Evolutionary conservation across 306 rosid species (phyloP).

Genomic region (Castanospermum australe): DNA sequence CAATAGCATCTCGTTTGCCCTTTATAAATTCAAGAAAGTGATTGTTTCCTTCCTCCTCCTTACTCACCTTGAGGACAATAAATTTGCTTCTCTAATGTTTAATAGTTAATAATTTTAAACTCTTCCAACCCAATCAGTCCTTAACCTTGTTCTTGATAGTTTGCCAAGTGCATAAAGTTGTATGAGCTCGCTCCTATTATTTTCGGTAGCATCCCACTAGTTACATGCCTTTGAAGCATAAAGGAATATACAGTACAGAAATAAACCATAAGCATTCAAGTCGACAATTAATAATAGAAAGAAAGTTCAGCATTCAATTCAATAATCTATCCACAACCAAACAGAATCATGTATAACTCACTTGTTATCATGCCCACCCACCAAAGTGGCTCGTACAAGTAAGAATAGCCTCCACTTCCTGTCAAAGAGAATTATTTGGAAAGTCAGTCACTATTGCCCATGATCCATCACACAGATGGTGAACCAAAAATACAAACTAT

Average conservation of each 20-base stretch:
- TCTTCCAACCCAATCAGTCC: neutral
- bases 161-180: neutral
- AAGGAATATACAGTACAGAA: neutral
- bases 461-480: neutral
- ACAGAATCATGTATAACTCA: conserved; percentile 48
- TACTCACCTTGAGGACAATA: neutral
- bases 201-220: neutral
- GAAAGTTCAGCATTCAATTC: neutral
- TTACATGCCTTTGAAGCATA: neutral
- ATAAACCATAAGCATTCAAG: neutral
- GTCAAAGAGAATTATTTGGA: conserved; percentile 35
- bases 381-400: conserved; percentile 99
- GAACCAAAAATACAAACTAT: conserved; percentile 1
- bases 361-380: conserved; percentile 99
- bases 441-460: conserved; percentile 22
- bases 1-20: neutral
- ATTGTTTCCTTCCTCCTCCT: neutral
- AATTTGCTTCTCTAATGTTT: neutral
- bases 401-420: conserved; percentile 98
- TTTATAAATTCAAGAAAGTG: neutral
- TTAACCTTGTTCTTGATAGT: neutral
- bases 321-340: neutral
- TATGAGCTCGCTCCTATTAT: neutral
- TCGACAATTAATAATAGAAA: neutral
- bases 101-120: neutral